Evolutionary conservation across 148 eudicot genomes (phyloP), one percentile per base, ranked within the genome.

Genomic region (Dysphania ambrosioides): DNA sequence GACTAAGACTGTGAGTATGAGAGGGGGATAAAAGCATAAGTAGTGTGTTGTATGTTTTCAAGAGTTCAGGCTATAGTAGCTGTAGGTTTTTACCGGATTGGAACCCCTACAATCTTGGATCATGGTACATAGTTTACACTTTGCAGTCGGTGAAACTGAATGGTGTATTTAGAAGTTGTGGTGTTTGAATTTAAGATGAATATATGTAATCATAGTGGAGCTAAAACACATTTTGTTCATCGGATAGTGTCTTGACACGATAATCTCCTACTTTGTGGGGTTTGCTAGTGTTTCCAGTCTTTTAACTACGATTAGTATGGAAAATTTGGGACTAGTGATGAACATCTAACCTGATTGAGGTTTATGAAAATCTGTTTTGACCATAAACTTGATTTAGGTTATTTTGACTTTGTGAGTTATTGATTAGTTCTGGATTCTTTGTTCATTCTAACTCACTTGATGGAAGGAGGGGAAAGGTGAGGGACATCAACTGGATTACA

Each of bases 311-410:
- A 31, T 8, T 53, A 19, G 6, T 24, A 24, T 24, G 71, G 24
- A 41, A 32, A 18, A 56, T 66, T 56, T 66, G 66, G 66, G 72
- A 67, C 24, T 24, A 55, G n/a, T n/a, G n/a, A n/a, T n/a, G n/a
- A n/a, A n/a, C n/a, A n/a, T n/a, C n/a, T n/a, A n/a, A n/a, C n/a
- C n/a, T n/a, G n/a, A n/a, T n/a, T n/a, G n/a, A n/a, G n/a, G n/a
- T n/a, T n/a, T n/a, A n/a, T n/a, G n/a, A n/a, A n/a, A n/a, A n/a
- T n/a, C n/a, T n/a, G n/a, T n/a, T n/a, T n/a, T n/a, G n/a, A n/a
- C n/a, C n/a, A n/a, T n/a, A n/a, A n/a, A n/a, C n/a, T n/a, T n/a
- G n/a, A n/a, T n/a, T n/a, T n/a, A n/a, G n/a, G n/a, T n/a, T n/a
- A n/a, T n/a, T n/a, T n/a, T n/a, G n/a, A n/a, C n/a, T n/a, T n/a